These are phyloP conservation scores for Petrea volubilis DNA, from an alignment of 257 asterid genomes.

Conservation along the genomic window DNA sequence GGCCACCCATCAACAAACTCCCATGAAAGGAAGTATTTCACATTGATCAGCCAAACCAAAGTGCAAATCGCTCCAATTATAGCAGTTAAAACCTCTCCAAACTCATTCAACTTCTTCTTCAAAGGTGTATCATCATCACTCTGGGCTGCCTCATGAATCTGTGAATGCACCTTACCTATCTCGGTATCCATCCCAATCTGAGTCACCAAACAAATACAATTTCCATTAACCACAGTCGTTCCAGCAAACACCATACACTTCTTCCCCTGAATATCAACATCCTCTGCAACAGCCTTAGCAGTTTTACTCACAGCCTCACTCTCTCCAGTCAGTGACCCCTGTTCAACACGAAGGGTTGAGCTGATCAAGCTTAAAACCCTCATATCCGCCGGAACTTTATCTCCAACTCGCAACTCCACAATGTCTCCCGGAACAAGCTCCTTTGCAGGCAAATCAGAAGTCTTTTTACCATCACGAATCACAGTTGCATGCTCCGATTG, in stretches of 20 bases:
- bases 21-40: constrained; percentile 95
- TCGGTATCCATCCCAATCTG: constrained; percentile 92
- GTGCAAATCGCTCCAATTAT: constrained; percentile 84
- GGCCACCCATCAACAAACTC: constrained; percentile 97
- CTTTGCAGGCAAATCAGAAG: constrained; percentile 71
- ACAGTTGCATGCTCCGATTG: constrained; percentile 94
- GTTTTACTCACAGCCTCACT: constrained; percentile 97
- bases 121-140: constrained; percentile 93
- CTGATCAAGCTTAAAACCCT: constrained; percentile 86
- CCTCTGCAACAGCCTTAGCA: constrained; percentile 74
- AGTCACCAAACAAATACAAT: constrained; percentile 83
- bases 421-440: constrained; percentile 99
- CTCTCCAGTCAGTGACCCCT: constrained; percentile 97
- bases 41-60: constrained; percentile 93
- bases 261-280: constrained; percentile 96
- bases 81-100: constrained; percentile 89
- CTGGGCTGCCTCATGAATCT: constrained; percentile 94
- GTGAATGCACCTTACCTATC: constrained; percentile 90
- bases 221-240: constrained; percentile 94
- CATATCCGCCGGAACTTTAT: constrained; percentile 97
- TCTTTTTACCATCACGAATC: constrained; percentile 71
- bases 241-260: constrained; percentile 98
- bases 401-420: constrained; percentile 95
- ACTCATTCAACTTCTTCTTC: constrained; percentile 97
- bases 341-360: constrained; percentile 89